Base-by-base conservation (phyloP, 1,139 yeast genomes). In the Yamadazyma trypodendri region DNA sequence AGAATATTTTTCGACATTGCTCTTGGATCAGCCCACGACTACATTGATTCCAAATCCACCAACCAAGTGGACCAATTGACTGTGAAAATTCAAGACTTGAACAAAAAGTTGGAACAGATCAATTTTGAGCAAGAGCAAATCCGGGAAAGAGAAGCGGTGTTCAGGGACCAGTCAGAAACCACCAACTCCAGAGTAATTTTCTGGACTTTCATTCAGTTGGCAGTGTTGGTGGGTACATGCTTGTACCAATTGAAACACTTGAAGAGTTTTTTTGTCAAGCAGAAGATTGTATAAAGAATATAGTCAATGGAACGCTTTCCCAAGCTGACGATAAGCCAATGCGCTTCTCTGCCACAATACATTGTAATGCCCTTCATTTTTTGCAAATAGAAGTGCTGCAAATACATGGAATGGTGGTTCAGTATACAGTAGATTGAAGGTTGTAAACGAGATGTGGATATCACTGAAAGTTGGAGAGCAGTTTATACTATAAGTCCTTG, bases 381-480 rank as follows among this genome's bases (percentile, higher is more conserved):
- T n/a, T n/a, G n/a, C n/a, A n/a, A n/a, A n/a, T n/a, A n/a, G n/a
- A n/a, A n/a, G n/a, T n/a, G n/a, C n/a, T n/a, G n/a, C n/a, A n/a
- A n/a, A n/a, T n/a, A 74, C 83, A 2, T 92, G 98, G 97, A 90
- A 87, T 58, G 98, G 98, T 25, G 97, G 94, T 2, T 75, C 90
- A 38, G 96, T 92, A 13, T 84, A 79, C 56, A 81, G 90, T 2
- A 55, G 95, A 50, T 72, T 92, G 47, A 89, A 89, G 63, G 81
- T 92, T 40, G 79, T 82, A 21, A 87, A 84, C 49, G 98, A 92
- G 63, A 69, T 89, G 71, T 89, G 95, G 90, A 77, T 94, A 31
- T 72, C 81, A 7, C 66, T 64, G 24, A 68, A 71, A 13, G 97
- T 92, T 54, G 92, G 97, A 97, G 95, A 86, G 98, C 51, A 67